Conservation (phyloP, 805 yeast species). For the Ogataea pignaliae region DNA sequence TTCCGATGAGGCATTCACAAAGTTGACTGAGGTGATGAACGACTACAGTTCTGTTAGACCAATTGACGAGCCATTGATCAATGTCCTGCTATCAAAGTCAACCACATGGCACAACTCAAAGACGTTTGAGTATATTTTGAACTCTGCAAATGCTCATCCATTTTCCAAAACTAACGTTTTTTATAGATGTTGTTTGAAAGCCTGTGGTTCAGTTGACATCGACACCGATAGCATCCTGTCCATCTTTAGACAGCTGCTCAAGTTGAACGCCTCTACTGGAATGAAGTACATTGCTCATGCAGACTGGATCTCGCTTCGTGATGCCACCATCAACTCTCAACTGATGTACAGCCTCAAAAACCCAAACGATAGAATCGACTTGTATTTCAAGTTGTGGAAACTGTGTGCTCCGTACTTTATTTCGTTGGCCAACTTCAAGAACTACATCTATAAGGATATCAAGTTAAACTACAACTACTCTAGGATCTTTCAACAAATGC, state of each 20-base stretch:
- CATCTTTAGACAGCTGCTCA: conserved; percentile 27
- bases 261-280: conserved; percentile 47
- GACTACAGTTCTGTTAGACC: conserved; percentile 52
- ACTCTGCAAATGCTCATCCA: conserved; percentile 52
- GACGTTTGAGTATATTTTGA: conserved; percentile 60
- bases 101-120: conserved; percentile 62
- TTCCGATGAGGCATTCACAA: conserved; percentile 50
- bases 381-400: conserved; percentile 53
- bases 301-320: conserved; percentile 81
- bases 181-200: conserved; percentile 66
- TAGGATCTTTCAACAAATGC: conserved; percentile 34
- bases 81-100: conserved; percentile 64
- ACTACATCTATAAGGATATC: conserved; percentile 41
- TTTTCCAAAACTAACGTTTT: conserved; percentile 65
- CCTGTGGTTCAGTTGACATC: conserved; percentile 60
- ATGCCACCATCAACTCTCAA: conserved; percentile 57
- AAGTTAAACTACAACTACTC: conserved; percentile 38
- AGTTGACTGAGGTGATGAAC: conserved; percentile 52
- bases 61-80: conserved; percentile 78
- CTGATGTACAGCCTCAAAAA: conserved; percentile 26
- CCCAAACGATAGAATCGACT: conserved; percentile 41
- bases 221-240: conserved; percentile 48
- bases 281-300: conserved; percentile 70
- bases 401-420: conserved; percentile 44
- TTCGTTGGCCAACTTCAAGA: conserved; percentile 42